Conservation (phyloP, 441 rosid species). For the Populus hybrid region DNA sequence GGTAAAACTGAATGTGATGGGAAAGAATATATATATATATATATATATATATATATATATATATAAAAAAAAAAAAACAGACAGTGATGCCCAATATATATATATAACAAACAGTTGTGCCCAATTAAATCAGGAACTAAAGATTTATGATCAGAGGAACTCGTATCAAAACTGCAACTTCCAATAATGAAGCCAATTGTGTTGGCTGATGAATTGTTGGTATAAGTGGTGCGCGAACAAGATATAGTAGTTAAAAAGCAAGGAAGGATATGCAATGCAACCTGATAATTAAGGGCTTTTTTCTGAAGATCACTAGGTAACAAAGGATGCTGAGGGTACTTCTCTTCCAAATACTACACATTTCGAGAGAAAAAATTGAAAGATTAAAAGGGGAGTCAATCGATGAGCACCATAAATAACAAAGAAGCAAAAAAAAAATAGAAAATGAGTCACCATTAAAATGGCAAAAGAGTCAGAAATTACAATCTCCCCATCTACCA, state of each 20-base stretch:
- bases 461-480: constrained; percentile 80
- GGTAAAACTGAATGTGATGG: background rate
- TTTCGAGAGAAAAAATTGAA: background rate
- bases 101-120: background rate
- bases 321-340: constrained; percentile 67
- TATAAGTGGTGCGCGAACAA: background rate
- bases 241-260: background rate
- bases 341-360: constrained; percentile 74
- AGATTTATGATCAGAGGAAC: background rate
- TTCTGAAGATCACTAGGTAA: constrained; percentile 59
- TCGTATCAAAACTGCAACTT: background rate
- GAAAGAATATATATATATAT: background rate
- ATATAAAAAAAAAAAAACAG: background rate
- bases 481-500: constrained; percentile 71
- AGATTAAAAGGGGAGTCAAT: background rate
- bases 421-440: background rate
- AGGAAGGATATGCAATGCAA: constrained; percentile 6
- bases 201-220: background rate
- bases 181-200: background rate
- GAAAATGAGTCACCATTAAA: constrained; percentile 43
- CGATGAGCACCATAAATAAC: background rate
- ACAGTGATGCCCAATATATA: too few relatives aligned
- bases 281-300: constrained; percentile 71
- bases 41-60: too few relatives aligned
- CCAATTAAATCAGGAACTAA: background rate